phyloP scores from a whole-genome alignment of 192 early-diverging fungal species.

The Funneliformis mosseae region DNA sequence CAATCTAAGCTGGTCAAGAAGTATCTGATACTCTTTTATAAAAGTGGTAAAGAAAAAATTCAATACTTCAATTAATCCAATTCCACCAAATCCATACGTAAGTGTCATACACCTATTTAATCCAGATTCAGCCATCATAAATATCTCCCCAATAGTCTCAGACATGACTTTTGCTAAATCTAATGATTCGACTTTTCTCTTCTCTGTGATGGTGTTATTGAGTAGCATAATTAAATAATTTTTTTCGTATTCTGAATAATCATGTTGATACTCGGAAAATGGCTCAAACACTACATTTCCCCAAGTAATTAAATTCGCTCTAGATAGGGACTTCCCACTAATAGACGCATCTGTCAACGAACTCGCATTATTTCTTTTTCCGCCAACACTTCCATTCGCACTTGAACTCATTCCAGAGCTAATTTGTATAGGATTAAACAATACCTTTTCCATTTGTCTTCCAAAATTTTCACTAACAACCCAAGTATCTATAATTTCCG shows the following conservation, averaged over 20 bases:
- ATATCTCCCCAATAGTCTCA: constrained; percentile 52
- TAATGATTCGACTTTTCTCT: constrained; percentile 34
- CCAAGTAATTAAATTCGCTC: constrained; percentile 55
- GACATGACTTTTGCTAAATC: constrained; percentile 51
- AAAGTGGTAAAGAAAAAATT: constrained; percentile 53
- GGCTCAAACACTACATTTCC: constrained; percentile 63
- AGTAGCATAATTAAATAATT: constrained; percentile 49
- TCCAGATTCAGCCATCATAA: constrained; percentile 46
- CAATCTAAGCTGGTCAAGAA: constrained; percentile 45
- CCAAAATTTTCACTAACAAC: constrained; percentile 59
- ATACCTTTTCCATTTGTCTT: constrained; percentile 51
- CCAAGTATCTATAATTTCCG: constrained; percentile 50
- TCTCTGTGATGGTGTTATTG: constrained; percentile 33
- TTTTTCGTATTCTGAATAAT: constrained; percentile 59
- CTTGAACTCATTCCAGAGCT: neutral
- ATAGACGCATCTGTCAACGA: neutral
- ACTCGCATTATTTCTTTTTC: neutral
- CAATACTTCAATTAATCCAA: constrained; percentile 54
- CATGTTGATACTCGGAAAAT: constrained; percentile 63
- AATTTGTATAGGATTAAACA: constrained; percentile 45
- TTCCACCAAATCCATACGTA: constrained; percentile 64
- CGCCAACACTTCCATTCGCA: neutral
- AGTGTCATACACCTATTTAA: constrained; percentile 56
- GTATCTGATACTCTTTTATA: constrained; percentile 45
- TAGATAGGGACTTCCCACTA: neutral